Percentiles rank a stretch among this genome's conserved stretches.
Evolutionary conservation across 140 eudicot species (phyloP).

Genomic region (Artemisia princeps): DNA sequence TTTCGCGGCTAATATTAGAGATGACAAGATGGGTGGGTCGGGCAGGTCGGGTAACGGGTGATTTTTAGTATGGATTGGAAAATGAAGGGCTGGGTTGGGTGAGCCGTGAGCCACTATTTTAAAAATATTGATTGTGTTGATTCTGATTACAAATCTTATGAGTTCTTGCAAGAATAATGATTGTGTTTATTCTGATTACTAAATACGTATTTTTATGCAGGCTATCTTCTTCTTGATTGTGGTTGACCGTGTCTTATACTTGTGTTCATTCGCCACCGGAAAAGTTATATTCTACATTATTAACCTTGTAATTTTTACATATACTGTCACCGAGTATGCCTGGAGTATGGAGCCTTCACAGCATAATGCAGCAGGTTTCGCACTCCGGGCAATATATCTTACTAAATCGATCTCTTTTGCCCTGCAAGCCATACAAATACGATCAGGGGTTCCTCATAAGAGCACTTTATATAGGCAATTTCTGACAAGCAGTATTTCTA

Average conservation of each 20-base stretch:
- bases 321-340: conserved; percentile 75
- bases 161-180: too few species aligned
- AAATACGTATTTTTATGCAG: conserved; percentile 39
- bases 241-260: conserved; percentile 85
- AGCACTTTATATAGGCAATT: conserved; percentile 94
- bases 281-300: conserved; percentile 80
- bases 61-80: conserved; percentile 10
- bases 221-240: conserved; percentile 93
- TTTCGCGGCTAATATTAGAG: conserved; percentile 1
- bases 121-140: too few species aligned
- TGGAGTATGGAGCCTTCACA: conserved; percentile 79
- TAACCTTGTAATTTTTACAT: conserved; percentile 80
- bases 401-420: conserved; percentile 83
- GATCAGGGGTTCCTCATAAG: conserved; percentile 85
- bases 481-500: conserved; percentile 77
- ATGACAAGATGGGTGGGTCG: not conserved
- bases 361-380: conserved; percentile 65
- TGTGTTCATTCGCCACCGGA: conserved; percentile 88
- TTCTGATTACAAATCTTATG: too few species aligned
- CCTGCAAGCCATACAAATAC: conserved; percentile 86
- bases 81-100: not conserved
- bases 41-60: not conserved
- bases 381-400: conserved; percentile 79
- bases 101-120: too few species aligned
- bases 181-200: too few species aligned